Percentiles rank a stretch among this genome's conserved stretches.
These are phyloP conservation scores for Lipomyces starkeyi DNA, from an alignment of 805 yeast species.

Conservation along the genomic window DNA sequence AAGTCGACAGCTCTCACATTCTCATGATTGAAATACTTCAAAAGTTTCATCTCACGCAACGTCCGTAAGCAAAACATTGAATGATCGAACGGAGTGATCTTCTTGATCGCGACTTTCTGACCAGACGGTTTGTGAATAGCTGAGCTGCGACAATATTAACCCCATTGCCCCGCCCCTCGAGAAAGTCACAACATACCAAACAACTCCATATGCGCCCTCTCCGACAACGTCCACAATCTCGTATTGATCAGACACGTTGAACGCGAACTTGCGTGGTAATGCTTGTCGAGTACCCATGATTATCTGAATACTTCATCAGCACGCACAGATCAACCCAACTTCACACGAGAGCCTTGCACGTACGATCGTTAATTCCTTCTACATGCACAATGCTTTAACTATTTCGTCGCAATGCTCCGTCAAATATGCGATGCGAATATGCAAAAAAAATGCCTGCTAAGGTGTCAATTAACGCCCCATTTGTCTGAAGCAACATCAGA, in stretches of 20 bases:
- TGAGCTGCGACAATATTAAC: constrained; percentile 56
- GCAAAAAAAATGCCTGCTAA: not conserved
- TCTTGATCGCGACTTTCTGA: constrained; percentile 92
- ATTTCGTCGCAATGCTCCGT: not conserved
- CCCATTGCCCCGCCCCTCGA: no score
- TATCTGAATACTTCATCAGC: not conserved
- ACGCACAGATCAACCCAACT: not conserved
- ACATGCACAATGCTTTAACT: not conserved
- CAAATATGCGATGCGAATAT: not conserved
- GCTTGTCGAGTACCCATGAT: not conserved
- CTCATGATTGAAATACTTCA: constrained; percentile 91
- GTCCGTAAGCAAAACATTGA: constrained; percentile 89
- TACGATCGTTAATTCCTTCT: not conserved
- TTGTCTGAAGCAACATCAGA: no score
- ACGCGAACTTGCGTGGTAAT: constrained; percentile 55
- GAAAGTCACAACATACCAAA: constrained; percentile 46
- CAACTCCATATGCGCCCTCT: constrained; percentile 96
- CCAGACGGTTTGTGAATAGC: constrained; percentile 86
- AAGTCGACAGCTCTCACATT: constrained; percentile 50
- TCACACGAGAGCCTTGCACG: not conserved
- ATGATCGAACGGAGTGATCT: constrained; percentile 89
- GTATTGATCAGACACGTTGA: constrained; percentile 87
- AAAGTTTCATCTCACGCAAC: constrained; percentile 82
- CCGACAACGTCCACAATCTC: constrained; percentile 86
- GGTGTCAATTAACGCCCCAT: not conserved